Evolutionary conservation across 2,329 filamentous ascomycete genomes (phyloP).

Genomic region (Ophiostoma triangulosporum): DNA sequence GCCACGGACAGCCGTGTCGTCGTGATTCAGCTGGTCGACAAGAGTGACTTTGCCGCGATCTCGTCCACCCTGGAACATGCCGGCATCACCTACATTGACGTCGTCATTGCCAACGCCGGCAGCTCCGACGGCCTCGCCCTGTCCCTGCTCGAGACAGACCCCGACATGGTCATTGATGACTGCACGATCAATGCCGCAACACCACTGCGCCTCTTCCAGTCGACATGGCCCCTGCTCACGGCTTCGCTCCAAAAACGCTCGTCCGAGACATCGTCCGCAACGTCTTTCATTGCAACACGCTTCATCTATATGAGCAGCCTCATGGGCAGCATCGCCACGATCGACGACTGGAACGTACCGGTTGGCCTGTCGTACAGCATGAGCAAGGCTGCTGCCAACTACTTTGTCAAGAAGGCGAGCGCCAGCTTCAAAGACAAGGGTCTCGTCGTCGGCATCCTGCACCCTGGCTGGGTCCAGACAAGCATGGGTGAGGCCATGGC

Average conservation of each 20-base stretch:
- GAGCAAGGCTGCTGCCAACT: conserved; percentile 20
- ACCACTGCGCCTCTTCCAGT: conserved; percentile 16
- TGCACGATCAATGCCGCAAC: conserved; percentile 11
- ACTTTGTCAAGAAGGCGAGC: conserved; percentile 17
- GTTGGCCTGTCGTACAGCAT: conserved; percentile 17
- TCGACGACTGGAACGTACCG: conserved; percentile 15
- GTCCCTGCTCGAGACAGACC: conserved; percentile 12
- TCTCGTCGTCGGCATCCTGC: conserved; percentile 17
- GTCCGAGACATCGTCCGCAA: background rate
- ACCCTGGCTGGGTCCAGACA: conserved; percentile 17
- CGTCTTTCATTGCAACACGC: conserved; percentile 6
- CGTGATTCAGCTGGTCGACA: background rate
- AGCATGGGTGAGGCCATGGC: conserved; percentile 17
- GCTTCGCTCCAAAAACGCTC: background rate
- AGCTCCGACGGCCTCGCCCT: conserved; percentile 11
- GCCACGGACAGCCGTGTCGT: background rate
- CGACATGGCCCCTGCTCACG: conserved; percentile 14
- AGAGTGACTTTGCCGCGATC: background rate
- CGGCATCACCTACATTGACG: conserved; percentile 8
- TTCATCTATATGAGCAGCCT: conserved; percentile 18
- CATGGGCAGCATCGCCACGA: conserved; percentile 16
- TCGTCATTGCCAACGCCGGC: conserved; percentile 20
- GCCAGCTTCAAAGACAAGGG: conserved; percentile 11
- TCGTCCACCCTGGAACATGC: background rate
- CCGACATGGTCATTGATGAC: conserved; percentile 13